Conservation (phyloP, 2,329 filamentous ascomycete species). For the Ambrosiella beaveri region DNA sequence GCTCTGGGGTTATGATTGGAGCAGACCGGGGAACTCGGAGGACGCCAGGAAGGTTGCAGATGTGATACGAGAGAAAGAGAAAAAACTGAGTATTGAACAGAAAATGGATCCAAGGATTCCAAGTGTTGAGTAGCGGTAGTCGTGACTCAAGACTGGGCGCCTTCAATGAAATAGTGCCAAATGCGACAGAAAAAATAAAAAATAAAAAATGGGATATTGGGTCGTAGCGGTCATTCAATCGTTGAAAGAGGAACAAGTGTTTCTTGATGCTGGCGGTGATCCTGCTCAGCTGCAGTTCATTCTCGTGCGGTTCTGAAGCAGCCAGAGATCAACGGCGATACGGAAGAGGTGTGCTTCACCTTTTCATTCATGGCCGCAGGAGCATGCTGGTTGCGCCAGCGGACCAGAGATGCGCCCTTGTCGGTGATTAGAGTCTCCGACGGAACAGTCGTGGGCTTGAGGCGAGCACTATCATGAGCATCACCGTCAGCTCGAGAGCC, state of each 20-base stretch:
- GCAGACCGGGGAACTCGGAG: background rate
- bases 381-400: background rate
- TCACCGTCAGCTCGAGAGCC: constrained; percentile 86
- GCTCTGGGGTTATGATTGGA: background rate
- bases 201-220: background rate
- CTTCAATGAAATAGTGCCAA: too few relatives aligned
- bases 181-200: background rate
- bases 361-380: background rate
- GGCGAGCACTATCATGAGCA: constrained; percentile 57
- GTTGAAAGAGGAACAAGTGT: background rate
- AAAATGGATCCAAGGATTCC: background rate
- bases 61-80: background rate
- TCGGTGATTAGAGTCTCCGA: background rate
- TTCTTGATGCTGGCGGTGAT: too few relatives aligned
- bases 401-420: background rate
- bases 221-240: background rate
- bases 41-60: background rate
- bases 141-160: background rate
- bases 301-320: background rate
- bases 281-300: too few relatives aligned
- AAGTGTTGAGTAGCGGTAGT: background rate
- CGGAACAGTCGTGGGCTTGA: constrained; percentile 22
- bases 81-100: background rate
- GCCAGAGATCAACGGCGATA: background rate
- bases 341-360: background rate